phyloP scores from a whole-genome alignment of 2,329 filamentous ascomycete species.

The Bipolaris sorokiniana region DNA sequence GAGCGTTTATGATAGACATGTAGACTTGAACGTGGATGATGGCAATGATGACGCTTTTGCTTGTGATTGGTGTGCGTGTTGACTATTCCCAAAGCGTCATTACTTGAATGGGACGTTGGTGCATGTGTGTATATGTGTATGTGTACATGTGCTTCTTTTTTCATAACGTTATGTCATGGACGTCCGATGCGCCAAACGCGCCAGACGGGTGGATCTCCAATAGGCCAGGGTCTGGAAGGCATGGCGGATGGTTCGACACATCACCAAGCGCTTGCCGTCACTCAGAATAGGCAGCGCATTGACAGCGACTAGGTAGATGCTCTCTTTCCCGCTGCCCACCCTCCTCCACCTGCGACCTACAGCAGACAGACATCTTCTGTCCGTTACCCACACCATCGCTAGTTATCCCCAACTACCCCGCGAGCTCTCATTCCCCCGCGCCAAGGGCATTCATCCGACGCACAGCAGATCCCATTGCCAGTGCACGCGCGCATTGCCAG shows the following conservation, averaged over 20 bases:
- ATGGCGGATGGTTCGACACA: slow-evolving; percentile 22
- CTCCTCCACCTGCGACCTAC: slow-evolving; percentile 2
- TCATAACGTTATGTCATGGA: neutral
- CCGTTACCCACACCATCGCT: neutral
- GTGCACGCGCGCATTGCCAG: slow-evolving; percentile 34
- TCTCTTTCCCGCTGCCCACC: neutral
- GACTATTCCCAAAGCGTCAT: neutral
- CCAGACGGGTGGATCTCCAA: slow-evolving; percentile 9
- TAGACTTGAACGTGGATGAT: slow-evolving; percentile 20
- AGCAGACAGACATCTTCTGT: neutral
- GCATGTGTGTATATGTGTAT: too few species aligned
- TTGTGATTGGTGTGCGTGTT: neutral
- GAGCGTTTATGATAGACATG: slow-evolving; percentile 20
- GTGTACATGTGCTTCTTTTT: too few species aligned
- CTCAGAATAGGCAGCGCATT: slow-evolving; percentile 21
- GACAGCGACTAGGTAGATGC: slow-evolving; percentile 2
- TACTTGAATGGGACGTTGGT: too few species aligned
- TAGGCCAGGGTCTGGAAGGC: slow-evolving; percentile 15
- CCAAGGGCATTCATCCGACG: slow-evolving; percentile 33
- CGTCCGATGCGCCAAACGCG: slow-evolving; percentile 7
- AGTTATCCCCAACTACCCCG: slow-evolving; percentile 17
- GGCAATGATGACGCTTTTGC: slow-evolving; percentile 16
- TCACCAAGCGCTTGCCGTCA: slow-evolving; percentile 32
- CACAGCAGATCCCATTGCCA: slow-evolving; percentile 33
- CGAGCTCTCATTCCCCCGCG: slow-evolving; percentile 35